Evolutionary conservation across 2,329 filamentous ascomycete genomes (phyloP), one percentile per base, ranked within the genome.

Genomic region (Apiospora rasikravindrae): DNA sequence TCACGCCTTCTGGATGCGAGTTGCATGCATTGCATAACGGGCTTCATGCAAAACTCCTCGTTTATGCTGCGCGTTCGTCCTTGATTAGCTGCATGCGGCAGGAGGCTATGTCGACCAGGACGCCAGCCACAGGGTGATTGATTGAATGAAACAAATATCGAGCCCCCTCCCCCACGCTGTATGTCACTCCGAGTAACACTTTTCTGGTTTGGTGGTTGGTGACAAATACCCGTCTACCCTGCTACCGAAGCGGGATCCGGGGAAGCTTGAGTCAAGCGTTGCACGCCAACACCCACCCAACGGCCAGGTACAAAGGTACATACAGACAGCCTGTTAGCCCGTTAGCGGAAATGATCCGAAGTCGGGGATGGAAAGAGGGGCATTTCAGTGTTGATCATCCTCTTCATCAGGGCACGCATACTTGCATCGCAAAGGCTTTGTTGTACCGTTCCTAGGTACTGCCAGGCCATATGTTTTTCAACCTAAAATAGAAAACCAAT

Each of bases 341-440:
- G 22, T 64, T 40, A n/a, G 44, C 57, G 57, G 57, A 10, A 64
- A 64, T 40, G 57, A 64, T 64, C 57, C 57, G 57, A 64, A 64
- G 22, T 64, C 57, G 57, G 57, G 57, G 33, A 24, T 8, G 57
- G 40, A 64, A 64, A 64, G 57, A 64, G 57, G 57, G 57, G 57
- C 57, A 40, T 11, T 64, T 64, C 57, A 10, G 22, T 49, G 45
- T 45, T 45, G 44, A 61, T 61, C 53, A 37, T 61, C 53, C 19
- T 61, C 53, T 37, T 37, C 5, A 37, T 37, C 33, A 57, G 24
- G 5, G 51, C 53, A 11, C 22, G 29, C 33, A 19, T 22, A 8
- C 26, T 8, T 33, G 16, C 26, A 64, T 40, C 33, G 22, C 19
- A 40, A 40, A 7, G 53, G 16, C 29, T n/a, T 10, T 2, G 29